Evolutionary conservation across 202 grass and related monocot genomes (phyloP).

Genomic region (Hordeum pubiflorum): DNA sequence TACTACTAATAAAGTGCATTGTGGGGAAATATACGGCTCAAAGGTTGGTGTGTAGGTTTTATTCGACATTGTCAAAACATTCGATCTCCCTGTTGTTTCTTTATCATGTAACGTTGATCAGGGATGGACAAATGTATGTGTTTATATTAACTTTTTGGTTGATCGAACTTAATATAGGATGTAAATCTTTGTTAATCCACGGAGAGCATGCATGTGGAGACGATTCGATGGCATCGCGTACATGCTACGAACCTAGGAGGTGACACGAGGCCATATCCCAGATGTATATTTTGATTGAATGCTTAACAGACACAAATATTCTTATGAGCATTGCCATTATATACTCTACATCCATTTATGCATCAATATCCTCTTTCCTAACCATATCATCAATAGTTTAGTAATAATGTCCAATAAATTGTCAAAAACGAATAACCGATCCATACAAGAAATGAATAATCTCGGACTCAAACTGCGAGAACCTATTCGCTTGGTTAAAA

Average conservation of each 20-base stretch:
- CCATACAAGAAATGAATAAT: no score
- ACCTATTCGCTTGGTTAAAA: no score
- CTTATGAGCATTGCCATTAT: background rate
- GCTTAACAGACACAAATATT: background rate
- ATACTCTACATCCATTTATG: no score
- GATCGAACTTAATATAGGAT: background rate
- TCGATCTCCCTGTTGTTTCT: background rate
- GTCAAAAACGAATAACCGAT: no score
- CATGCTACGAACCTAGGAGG: background rate
- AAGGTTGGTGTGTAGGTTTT: conserved; percentile 2
- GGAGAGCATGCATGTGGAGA: background rate
- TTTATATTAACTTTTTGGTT: background rate
- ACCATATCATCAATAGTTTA: no score
- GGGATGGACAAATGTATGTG: background rate
- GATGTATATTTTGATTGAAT: background rate
- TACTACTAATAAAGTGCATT: background rate
- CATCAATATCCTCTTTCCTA: no score
- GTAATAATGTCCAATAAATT: no score
- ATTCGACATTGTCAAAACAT: conserved; percentile 28
- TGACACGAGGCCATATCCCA: background rate
- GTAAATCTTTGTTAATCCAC: background rate
- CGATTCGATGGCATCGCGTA: background rate
- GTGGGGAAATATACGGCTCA: background rate
- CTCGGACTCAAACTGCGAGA: no score
- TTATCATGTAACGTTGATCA: background rate